A percentile compares a stretch with the other conserved stretches of the same genome.
phyloP scores from a whole-genome alignment of 306 rosid genomes.

The Luffa aegyptiaca region DNA sequence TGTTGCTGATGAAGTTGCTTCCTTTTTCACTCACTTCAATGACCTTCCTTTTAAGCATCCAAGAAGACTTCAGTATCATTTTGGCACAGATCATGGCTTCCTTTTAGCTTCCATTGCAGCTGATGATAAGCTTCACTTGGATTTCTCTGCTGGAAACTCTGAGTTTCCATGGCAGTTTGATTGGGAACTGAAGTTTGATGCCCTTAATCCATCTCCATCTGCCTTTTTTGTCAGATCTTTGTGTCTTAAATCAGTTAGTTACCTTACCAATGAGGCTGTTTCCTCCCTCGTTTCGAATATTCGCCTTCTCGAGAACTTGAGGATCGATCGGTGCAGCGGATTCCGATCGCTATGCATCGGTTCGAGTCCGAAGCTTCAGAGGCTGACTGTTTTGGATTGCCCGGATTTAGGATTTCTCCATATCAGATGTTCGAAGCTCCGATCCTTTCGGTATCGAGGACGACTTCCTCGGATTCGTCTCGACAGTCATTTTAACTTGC shows the following conservation, averaged over 20 bases:
- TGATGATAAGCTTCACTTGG: constrained; percentile 44
- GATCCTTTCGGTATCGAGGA: constrained; percentile 40
- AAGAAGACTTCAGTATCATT: constrained; percentile 40
- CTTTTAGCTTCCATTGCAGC: constrained; percentile 42
- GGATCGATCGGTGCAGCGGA: constrained; percentile 39
- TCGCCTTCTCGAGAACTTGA: constrained; percentile 45
- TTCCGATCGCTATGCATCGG: constrained; percentile 37
- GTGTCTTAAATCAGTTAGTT: constrained; percentile 43
- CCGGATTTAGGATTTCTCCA: constrained; percentile 32
- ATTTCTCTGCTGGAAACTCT: constrained; percentile 31
- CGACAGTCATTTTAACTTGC: constrained; percentile 53
- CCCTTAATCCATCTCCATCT: constrained; percentile 16
- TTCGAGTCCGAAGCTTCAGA: constrained; percentile 32
- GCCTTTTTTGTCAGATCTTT: constrained; percentile 39
- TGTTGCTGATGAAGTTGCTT: constrained; percentile 20
- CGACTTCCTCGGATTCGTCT: constrained; percentile 44
- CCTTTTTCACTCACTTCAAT: constrained; percentile 27
- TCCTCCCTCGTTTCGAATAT: constrained; percentile 39
- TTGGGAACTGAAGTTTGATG: constrained; percentile 26
- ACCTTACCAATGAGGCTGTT: constrained; percentile 34
- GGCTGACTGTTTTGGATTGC: constrained; percentile 48
- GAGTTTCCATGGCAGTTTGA: constrained; percentile 29
- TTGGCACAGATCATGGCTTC: constrained; percentile 14
- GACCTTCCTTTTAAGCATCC: constrained; percentile 50
- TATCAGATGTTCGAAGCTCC: constrained; percentile 41